Evolutionary conservation across 2,329 filamentous ascomycete species (phyloP).

Genomic region (Taxawa tesnikishii): DNA sequence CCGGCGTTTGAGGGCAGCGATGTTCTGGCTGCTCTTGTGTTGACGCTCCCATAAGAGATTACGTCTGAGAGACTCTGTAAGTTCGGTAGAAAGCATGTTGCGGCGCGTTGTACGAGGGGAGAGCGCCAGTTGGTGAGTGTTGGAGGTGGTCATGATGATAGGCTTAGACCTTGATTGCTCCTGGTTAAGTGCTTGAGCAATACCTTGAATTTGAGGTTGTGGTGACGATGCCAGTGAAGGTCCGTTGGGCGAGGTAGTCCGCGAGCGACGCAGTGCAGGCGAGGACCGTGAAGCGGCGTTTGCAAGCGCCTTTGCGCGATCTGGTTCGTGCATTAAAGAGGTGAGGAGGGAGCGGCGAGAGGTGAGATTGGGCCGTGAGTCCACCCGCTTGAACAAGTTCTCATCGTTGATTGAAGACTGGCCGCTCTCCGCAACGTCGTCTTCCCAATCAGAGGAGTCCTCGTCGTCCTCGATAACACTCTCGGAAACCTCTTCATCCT

Average conservation of each 20-base stretch:
- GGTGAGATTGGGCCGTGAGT: constrained; percentile 73
- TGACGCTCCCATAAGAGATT: constrained; percentile 92
- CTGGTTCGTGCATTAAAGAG: constrained; percentile 71
- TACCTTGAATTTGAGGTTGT: constrained; percentile 18
- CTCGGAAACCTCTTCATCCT: constrained; percentile 55
- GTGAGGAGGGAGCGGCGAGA: constrained; percentile 84
- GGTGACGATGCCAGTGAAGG: constrained; percentile 50
- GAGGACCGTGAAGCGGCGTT: constrained; percentile 50
- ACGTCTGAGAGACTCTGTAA: constrained; percentile 83
- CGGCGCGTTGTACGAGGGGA: constrained; percentile 85
- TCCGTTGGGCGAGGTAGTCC: constrained; percentile 56
- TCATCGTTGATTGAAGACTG: constrained; percentile 73
- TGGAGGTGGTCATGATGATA: constrained; percentile 62
- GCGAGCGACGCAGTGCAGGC: constrained; percentile 45
- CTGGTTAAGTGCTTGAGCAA: constrained; percentile 22
- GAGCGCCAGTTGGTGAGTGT: constrained; percentile 50
- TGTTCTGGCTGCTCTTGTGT: constrained; percentile 81
- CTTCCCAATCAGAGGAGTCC: constrained; percentile 41
- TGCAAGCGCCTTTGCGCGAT: constrained; percentile 57
- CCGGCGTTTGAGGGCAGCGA: constrained; percentile 76
- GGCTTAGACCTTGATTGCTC: constrained; percentile 57
- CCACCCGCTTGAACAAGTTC: constrained; percentile 76
- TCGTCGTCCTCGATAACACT: constrained; percentile 58
- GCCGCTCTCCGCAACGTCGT: constrained; percentile 58
- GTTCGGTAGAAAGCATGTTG: constrained; percentile 90